phyloP scores from a whole-genome alignment of 352 stramenopile species.

The Peronospora farinosa region DNA sequence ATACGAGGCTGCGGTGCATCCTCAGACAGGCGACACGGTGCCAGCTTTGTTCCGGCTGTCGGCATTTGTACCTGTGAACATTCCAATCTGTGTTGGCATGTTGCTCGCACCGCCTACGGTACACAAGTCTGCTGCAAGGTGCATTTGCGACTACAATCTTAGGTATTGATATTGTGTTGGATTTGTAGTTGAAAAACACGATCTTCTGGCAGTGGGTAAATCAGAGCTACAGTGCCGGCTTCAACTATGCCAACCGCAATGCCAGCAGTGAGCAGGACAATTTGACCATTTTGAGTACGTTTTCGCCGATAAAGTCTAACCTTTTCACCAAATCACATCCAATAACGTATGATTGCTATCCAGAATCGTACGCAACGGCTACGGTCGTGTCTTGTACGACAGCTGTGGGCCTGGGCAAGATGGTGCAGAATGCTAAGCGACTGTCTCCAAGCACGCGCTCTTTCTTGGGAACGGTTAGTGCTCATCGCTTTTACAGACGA shows the following conservation, averaged over 20 bases:
- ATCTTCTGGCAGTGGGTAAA: conserved; percentile 88
- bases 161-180: background rate
- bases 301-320: background rate
- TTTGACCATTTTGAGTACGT: conserved; percentile 67
- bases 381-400: conserved; percentile 74
- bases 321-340: conserved; percentile 1
- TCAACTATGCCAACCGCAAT: conserved; percentile 88
- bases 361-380: conserved; percentile 74
- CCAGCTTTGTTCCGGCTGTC: conserved; percentile 62
- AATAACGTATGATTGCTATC: conserved; percentile 1
- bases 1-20: conserved; percentile 73
- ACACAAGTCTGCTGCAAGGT: background rate
- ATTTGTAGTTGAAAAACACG: conserved; percentile 53
- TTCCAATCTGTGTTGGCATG: conserved; percentile 84
- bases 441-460: conserved; percentile 58
- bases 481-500: background rate
- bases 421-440: conserved; percentile 67
- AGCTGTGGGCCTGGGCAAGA: conserved; percentile 67
- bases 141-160: background rate
- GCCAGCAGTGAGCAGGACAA: conserved; percentile 75
- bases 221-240: conserved; percentile 85
- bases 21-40: conserved; percentile 76
- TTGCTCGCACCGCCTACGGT: conserved; percentile 72
- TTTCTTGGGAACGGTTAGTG: conserved; percentile 52
- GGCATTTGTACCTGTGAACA: conserved; percentile 84